These are phyloP conservation scores for Exophiala bonariae DNA, from an alignment of 2,329 filamentous ascomycete species.

Conservation along the genomic window DNA sequence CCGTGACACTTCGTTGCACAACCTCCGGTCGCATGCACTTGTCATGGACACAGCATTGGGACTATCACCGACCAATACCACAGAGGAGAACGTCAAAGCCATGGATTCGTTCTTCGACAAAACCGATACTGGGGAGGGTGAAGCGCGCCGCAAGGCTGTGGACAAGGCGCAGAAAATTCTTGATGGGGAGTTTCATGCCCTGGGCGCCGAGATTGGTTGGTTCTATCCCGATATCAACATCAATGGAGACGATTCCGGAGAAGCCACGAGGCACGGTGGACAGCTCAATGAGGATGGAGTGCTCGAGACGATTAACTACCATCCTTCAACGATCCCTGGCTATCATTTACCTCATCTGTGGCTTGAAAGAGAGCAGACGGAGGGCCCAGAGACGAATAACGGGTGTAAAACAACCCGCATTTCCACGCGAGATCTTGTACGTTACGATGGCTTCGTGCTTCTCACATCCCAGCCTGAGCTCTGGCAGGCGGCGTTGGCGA, in stretches of 20 bases:
- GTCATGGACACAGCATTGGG: constrained; percentile 36
- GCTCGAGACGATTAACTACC: constrained; percentile 25
- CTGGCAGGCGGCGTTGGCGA: constrained; percentile 3
- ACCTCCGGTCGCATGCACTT: constrained; percentile 31
- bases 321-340: constrained; percentile 32
- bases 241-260: constrained; percentile 25
- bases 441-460: constrained; percentile 23
- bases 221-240: constrained; percentile 33
- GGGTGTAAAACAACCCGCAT: constrained; percentile 4
- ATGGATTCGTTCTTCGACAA: constrained; percentile 30
- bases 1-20: constrained; percentile 30
- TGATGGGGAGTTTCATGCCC: constrained; percentile 36
- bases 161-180: constrained; percentile 29
- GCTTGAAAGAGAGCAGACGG: constrained; percentile 20
- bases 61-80: constrained; percentile 25
- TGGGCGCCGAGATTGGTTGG: constrained; percentile 36
- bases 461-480: constrained; percentile 13
- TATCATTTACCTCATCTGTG: constrained; percentile 36
- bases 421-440: constrained; percentile 29
- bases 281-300: constrained; percentile 24
- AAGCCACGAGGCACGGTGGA: constrained; percentile 24
- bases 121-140: constrained; percentile 18
- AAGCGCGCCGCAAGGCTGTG: constrained; percentile 28
- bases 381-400: no score
- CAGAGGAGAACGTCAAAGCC: constrained; percentile 27